These are phyloP conservation scores for Nicotiana tomentosiformis DNA, from an alignment of 257 asterid species.

Conservation along the genomic window DNA sequence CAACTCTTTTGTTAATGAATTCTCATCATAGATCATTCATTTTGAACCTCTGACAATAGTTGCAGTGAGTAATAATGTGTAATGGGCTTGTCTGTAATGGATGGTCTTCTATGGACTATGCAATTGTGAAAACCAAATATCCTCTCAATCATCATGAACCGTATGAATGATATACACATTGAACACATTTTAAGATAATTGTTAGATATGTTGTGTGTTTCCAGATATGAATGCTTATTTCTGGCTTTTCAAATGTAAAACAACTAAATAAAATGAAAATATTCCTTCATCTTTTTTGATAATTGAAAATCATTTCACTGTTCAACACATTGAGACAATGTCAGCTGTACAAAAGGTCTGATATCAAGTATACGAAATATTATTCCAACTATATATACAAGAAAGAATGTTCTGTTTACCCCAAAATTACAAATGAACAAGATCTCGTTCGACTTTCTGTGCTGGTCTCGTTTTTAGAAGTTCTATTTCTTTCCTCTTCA, in stretches of 20 bases:
- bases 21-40: not conserved
- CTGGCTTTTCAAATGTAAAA: not conserved
- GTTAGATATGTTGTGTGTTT: not conserved
- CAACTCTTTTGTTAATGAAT: not conserved
- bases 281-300: not conserved
- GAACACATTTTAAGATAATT: not conserved
- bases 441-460: not conserved
- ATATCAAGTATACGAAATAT: not conserved
- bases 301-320: not conserved
- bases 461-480: not conserved
- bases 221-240: not conserved
- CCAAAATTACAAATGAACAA: not conserved
- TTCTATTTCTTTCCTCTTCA: not conserved
- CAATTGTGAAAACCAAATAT: not conserved
- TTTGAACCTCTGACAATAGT: not conserved
- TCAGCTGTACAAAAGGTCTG: not conserved
- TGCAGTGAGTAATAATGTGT: not conserved
- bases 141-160: not conserved
- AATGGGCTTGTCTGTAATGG: not conserved
- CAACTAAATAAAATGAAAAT: not conserved
- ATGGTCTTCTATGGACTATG: not conserved
- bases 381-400: not conserved
- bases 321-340: not conserved
- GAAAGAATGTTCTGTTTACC: not conserved
- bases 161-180: not conserved